Conservation (phyloP, 1,284 basidiomycete genomes). For the Athelia sp. region DNA sequence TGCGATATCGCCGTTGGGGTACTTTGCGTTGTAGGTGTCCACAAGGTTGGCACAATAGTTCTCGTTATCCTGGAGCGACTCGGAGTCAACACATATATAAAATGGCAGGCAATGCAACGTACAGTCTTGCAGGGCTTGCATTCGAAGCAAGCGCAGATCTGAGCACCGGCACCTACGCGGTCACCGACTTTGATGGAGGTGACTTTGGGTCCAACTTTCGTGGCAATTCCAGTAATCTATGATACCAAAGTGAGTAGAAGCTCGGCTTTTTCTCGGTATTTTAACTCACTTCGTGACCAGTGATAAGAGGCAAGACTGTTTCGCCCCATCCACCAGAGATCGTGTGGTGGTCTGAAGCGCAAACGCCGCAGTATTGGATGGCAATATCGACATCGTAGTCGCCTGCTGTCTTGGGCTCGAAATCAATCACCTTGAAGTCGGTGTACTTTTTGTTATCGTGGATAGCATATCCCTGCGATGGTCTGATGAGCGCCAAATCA, state of each 20-base stretch:
- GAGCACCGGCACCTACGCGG: slow-evolving; percentile 61
- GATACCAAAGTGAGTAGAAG: too few relatives aligned
- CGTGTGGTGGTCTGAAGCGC: slow-evolving; percentile 36
- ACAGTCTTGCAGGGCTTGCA: slow-evolving; percentile 47
- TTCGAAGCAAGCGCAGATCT: slow-evolving; percentile 46
- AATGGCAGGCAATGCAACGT: neutral
- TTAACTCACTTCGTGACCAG: slow-evolving; percentile 41
- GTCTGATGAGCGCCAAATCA: neutral
- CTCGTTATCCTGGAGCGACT: slow-evolving; percentile 39
- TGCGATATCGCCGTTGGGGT: slow-evolving; percentile 48
- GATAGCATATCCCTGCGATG: neutral
- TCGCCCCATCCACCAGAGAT: slow-evolving; percentile 41
- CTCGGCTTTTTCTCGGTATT: too few relatives aligned
- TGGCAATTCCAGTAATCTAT: slow-evolving; percentile 51
- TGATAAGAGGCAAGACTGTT: slow-evolving; percentile 34
- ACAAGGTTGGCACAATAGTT: slow-evolving; percentile 33
- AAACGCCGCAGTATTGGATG: slow-evolving; percentile 36
- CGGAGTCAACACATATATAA: neutral
- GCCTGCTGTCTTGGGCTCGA: slow-evolving; percentile 26
- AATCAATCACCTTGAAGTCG: slow-evolving; percentile 36
- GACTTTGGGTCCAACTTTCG: slow-evolving; percentile 49
- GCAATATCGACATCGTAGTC: slow-evolving; percentile 35
- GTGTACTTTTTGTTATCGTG: neutral
- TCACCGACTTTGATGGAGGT: slow-evolving; percentile 56
- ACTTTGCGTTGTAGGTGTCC: slow-evolving; percentile 34